Evolutionary conservation across 2,329 filamentous ascomycete species (phyloP).

Genomic region (Alternaria sp.): DNA sequence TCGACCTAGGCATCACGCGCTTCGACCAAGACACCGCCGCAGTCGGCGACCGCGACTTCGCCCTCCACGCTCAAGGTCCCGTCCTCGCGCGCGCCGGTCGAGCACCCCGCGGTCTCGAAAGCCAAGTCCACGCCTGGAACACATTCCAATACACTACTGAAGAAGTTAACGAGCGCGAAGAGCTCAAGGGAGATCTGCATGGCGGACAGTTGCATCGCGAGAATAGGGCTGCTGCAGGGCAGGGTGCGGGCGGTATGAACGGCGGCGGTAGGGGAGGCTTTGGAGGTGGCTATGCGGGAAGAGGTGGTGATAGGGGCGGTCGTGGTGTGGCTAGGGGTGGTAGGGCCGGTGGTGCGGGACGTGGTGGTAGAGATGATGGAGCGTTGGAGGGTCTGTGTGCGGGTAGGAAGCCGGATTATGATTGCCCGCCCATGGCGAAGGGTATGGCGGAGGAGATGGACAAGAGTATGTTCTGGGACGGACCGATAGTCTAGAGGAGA

Average conservation of each 20-base stretch:
- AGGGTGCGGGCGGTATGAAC: not conserved
- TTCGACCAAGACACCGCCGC: conserved; percentile 42
- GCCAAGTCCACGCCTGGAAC: conserved; percentile 38
- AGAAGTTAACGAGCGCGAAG: conserved; percentile 33
- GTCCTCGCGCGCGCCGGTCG: conserved; percentile 28
- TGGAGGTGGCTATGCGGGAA: not conserved
- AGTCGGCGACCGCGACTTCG: conserved; percentile 34
- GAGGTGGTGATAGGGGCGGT: not conserved
- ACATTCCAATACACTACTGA: conserved; percentile 34
- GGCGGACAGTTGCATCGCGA: conserved; percentile 42
- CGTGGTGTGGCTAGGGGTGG: conserved; percentile 1
- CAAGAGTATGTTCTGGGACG: conserved; percentile 39
- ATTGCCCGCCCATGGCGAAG: conserved; percentile 34
- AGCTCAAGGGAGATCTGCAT: conserved; percentile 44
- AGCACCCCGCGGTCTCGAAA: conserved; percentile 34
- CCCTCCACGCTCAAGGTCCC: conserved; percentile 20
- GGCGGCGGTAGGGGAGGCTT: not conserved
- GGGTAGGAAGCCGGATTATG: conserved; percentile 25
- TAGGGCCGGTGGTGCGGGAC: conserved; percentile 6
- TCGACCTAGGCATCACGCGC: conserved; percentile 37
- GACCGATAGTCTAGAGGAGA: conserved; percentile 22
- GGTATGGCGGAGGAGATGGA: conserved; percentile 37
- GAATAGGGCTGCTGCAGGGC: conserved; percentile 31
- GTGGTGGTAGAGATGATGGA: not conserved
- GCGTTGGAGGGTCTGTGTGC: conserved; percentile 20